Conservation (phyloP, 768 basidiomycete genomes). For the Cystofilobasidium bisporidii region DNA sequence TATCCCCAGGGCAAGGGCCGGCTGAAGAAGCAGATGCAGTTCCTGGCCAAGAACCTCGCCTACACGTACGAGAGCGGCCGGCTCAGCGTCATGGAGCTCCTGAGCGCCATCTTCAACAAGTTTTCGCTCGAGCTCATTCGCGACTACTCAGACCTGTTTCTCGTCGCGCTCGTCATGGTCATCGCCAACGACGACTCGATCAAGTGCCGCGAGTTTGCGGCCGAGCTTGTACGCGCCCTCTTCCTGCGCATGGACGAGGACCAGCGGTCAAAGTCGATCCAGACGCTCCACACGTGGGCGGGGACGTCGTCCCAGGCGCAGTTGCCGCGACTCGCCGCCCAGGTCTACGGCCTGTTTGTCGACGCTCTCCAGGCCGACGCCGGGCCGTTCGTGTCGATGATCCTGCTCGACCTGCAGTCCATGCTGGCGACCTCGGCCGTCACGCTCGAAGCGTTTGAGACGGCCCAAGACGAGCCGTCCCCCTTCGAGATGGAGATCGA, state of each 20-base stretch:
- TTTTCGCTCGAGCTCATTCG: constrained; percentile 63
- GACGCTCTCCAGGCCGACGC: constrained; percentile 50
- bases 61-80: constrained; percentile 86
- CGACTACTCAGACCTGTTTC: constrained; percentile 80
- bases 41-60: constrained; percentile 82
- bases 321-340: constrained; percentile 63
- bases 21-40: constrained; percentile 74
- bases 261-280: constrained; percentile 51
- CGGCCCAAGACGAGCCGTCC: constrained; percentile 40
- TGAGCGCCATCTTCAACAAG: constrained; percentile 73
- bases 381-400: constrained; percentile 29
- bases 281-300: constrained; percentile 72
- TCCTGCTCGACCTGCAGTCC: constrained; percentile 22
- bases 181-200: constrained; percentile 87
- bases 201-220: constrained; percentile 80
- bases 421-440: constrained; percentile 22
- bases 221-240: constrained; percentile 67
- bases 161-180: constrained; percentile 82
- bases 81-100: constrained; percentile 83
- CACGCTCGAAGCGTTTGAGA: constrained; percentile 41
- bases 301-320: constrained; percentile 52
- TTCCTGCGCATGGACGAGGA: constrained; percentile 58
- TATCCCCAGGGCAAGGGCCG: constrained; percentile 94
- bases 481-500: constrained; percentile 32
- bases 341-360: constrained; percentile 71